Conservation (phyloP, 2,329 filamentous ascomycete genomes). For the Fusarium sacchari region DNA sequence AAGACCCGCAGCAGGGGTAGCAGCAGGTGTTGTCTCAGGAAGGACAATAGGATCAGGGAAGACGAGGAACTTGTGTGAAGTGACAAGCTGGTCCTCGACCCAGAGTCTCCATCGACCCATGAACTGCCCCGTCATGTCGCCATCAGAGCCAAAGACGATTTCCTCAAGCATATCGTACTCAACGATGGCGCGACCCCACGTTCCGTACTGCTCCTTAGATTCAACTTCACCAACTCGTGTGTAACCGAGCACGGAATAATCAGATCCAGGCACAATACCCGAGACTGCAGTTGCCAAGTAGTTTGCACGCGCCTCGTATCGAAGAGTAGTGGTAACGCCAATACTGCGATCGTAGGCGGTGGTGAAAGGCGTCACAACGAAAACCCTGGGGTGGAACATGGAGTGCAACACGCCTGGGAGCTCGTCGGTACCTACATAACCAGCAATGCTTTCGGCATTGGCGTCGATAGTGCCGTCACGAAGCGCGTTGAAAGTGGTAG, state of each 20-base stretch:
- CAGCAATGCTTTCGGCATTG: constrained; percentile 1
- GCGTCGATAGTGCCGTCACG: constrained; percentile 9
- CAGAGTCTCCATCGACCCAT: constrained; percentile 33
- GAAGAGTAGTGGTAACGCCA: background rate
- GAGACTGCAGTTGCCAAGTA: background rate
- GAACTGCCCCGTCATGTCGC: background rate
- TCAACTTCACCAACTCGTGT: background rate
- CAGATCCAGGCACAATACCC: constrained; percentile 23
- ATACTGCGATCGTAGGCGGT: background rate
- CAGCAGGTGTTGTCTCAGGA: background rate
- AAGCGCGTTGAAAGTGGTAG: constrained; percentile 11
- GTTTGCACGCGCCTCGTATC: constrained; percentile 13
- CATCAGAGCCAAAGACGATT: background rate
- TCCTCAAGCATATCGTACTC: constrained; percentile 15
- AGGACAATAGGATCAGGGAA: background rate
- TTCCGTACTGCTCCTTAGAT: constrained; percentile 1
- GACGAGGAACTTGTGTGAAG: constrained; percentile 19
- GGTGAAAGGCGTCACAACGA: constrained; percentile 29
- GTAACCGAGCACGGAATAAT: constrained; percentile 19
- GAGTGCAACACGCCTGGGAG: constrained; percentile 13
- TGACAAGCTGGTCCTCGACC: constrained; percentile 31
- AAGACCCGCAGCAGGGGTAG: background rate
- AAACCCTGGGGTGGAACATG: constrained; percentile 21
- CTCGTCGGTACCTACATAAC: constrained; percentile 8
- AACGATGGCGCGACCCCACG: constrained; percentile 14